Conservation (phyloP, 768 basidiomycete genomes). For the Lactarius quietus region DNA sequence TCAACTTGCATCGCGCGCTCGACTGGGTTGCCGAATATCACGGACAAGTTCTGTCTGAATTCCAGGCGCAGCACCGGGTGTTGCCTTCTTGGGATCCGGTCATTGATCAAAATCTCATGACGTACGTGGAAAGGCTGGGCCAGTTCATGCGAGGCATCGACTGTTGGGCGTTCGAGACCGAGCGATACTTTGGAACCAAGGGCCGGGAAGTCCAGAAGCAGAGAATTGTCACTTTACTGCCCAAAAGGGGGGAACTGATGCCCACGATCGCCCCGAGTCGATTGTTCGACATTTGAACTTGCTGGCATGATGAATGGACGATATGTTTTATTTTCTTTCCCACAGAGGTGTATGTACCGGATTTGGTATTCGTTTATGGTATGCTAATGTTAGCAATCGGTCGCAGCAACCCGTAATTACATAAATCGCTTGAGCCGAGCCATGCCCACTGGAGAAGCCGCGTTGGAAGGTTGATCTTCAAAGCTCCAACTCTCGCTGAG, state of each 20-base stretch:
- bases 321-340: not conserved
- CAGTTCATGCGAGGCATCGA: constrained; percentile 37
- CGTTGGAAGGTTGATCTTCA: not conserved
- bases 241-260: not conserved
- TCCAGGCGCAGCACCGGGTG: constrained; percentile 30
- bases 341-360: not conserved
- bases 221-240: constrained; percentile 12
- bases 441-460: not conserved
- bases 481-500: not conserved
- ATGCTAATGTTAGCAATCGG: not conserved
- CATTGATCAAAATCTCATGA: constrained; percentile 34
- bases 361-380: not conserved
- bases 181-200: constrained; percentile 34
- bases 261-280: constrained; percentile 10
- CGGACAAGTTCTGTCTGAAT: constrained; percentile 33
- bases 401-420: not conserved
- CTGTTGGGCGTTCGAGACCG: constrained; percentile 38
- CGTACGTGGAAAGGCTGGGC: constrained; percentile 40
- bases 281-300: constrained; percentile 3
- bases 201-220: constrained; percentile 30
- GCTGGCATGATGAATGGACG: not conserved
- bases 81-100: constrained; percentile 35
- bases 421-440: not conserved
- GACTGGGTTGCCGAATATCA: constrained; percentile 37
- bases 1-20: constrained; percentile 38